Conservation (phyloP, 176 grass and related monocot genomes). For the Oropetium thomaeum region DNA sequence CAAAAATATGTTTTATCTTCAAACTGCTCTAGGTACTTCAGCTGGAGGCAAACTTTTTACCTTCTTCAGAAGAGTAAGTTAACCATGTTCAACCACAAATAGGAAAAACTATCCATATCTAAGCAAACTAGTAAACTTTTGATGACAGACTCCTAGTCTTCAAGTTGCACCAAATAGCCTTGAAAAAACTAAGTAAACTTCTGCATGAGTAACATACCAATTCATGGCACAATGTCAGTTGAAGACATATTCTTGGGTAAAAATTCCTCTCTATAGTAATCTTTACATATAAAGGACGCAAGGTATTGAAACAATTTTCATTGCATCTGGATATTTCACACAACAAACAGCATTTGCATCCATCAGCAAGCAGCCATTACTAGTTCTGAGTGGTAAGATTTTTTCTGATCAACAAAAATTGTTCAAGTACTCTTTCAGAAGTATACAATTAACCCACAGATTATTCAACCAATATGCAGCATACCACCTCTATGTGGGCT, state of each 20-base stretch:
- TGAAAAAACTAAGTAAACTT: neutral
- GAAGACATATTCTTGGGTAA: neutral
- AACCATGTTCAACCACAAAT: neutral
- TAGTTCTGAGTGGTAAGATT: neutral
- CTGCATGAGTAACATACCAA: neutral
- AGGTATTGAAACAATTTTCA: neutral
- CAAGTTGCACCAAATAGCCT: neutral
- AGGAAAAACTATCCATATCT: neutral
- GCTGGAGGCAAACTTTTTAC: neutral
- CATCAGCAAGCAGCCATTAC: neutral
- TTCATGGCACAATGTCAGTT: neutral
- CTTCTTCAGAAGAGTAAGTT: neutral
- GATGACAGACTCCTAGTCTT: neutral
- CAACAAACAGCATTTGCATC: neutral
- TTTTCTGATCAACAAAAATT: constrained; percentile 4
- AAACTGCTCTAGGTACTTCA: neutral
- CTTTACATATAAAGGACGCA: neutral
- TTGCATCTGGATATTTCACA: neutral
- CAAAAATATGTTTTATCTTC: neutral
- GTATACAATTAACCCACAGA: constrained; percentile 8
- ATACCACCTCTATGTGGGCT: constrained; percentile 5
- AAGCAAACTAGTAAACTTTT: neutral
- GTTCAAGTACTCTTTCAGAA: neutral
- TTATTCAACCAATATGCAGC: constrained; percentile 29
- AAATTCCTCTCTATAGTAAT: neutral